A percentile compares a stretch with the other conserved stretches of the same genome.
phyloP scores from a whole-genome alignment of 139 green algal species.

The Tetraselmis striata region DNA sequence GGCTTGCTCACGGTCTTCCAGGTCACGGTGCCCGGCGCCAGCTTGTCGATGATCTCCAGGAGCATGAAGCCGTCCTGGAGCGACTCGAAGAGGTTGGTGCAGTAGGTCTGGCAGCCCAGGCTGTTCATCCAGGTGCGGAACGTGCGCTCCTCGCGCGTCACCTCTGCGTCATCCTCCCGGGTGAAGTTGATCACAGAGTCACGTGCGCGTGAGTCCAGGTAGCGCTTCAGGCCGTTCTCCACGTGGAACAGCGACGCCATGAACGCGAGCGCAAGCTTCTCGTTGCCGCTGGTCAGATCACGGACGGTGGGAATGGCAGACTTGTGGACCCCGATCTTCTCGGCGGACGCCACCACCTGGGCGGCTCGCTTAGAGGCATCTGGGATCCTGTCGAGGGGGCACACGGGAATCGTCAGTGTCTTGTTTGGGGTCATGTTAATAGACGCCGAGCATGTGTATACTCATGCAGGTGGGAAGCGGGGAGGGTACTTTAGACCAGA shows the following conservation, averaged over 20 bases:
- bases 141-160: conserved; percentile 22
- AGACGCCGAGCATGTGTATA: too few species aligned
- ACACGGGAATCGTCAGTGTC: too few species aligned
- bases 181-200: conserved; percentile 13
- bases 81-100: conserved; percentile 17
- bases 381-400: conserved; percentile 4
- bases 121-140: conserved; percentile 30
- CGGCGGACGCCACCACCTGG: conserved; percentile 13
- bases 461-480: too few species aligned
- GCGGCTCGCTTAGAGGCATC: conserved; percentile 10
- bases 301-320: conserved; percentile 1
- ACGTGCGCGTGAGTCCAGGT: not conserved
- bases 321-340: conserved; percentile 12
- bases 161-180: conserved; percentile 17
- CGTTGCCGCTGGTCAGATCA: conserved; percentile 12
- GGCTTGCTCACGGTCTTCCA: conserved; percentile 22
- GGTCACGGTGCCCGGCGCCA: conserved; percentile 35
- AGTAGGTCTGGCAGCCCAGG: conserved; percentile 11
- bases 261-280: conserved; percentile 20
- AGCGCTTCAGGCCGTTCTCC: conserved; percentile 10
- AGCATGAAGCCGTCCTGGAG: conserved; percentile 39
- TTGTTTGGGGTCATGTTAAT: too few species aligned
- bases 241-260: conserved; percentile 29
- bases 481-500: conserved; percentile 8
- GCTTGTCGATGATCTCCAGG: conserved; percentile 33